These are phyloP conservation scores for Cryphonectria radicalis DNA, from an alignment of 2,329 filamentous ascomycete species.

Conservation along the genomic window DNA sequence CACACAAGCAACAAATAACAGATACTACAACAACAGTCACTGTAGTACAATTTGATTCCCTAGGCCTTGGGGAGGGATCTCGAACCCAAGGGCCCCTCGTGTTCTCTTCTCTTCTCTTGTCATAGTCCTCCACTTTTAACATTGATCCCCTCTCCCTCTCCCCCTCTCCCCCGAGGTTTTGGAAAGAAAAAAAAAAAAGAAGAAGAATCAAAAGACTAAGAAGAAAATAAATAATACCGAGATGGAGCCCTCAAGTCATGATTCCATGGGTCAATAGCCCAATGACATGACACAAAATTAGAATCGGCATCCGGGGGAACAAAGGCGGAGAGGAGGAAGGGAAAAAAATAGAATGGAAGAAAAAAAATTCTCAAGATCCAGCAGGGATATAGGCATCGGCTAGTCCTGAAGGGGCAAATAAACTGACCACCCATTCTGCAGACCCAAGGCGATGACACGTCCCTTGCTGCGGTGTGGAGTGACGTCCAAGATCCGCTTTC, in stretches of 20 bases:
- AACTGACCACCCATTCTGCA: not conserved
- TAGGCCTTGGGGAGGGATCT: too few relatives aligned
- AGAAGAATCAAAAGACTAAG: not conserved
- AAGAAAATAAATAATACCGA: not conserved
- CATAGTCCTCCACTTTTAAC: not conserved
- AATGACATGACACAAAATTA: constrained; percentile 6
- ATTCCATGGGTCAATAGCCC: not conserved
- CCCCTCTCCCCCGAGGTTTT: not conserved
- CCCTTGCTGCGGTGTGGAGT: not conserved
- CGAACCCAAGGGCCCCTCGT: not conserved
- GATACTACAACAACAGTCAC: not conserved
- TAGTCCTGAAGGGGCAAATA: constrained; percentile 10
- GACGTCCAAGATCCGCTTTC: constrained; percentile 10
- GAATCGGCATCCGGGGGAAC: not conserved
- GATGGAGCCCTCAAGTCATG: constrained; percentile 4
- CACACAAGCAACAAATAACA: not conserved
- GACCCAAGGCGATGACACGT: constrained; percentile 1
- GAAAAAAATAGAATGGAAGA: constrained; percentile 5
- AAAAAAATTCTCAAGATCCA: constrained; percentile 10
- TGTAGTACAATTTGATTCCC: not conserved
- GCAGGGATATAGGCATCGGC: constrained; percentile 14
- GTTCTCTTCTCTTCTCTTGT: not conserved
- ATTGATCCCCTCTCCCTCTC: not conserved
- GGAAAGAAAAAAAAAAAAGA: not conserved
- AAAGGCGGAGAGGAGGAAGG: not conserved